Base-by-base conservation (phyloP, 2,329 filamentous ascomycete genomes). In the Graphilbum fragrans region DNA sequence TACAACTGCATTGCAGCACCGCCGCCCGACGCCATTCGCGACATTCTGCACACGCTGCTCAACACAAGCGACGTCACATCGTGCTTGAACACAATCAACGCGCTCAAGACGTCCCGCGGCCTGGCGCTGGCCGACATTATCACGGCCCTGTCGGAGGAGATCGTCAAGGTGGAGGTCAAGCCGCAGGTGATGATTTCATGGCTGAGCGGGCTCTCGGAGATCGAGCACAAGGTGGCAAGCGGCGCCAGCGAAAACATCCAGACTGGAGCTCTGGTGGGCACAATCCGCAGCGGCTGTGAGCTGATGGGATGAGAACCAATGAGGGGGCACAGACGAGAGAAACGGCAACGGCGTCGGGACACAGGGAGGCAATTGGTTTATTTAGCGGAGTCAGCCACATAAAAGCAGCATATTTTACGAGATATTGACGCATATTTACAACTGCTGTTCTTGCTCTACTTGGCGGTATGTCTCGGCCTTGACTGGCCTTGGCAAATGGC, bases 1-100 rank as follows among this genome's bases (percentile, higher is more conserved):
- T 98, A 95, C 69, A 88, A 87, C 61, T 98, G 92, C 61, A 94
- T 98, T 56, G 92, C 92, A 9, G 90, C 90, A 2, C 92, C 92
- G 4, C 88, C 93, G 50, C 92, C 92, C 1, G 77, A 81, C 20
- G 90, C 94, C 53, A 86, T 96, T 55, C 72, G 76, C 49, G 77
- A 83, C 52, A 96, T 98, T 41, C 70, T 88, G 50, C 74, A 82
- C 49, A 94, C 86, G 1, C 70, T 98, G 25, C 73, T 96, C 22
- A 79, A 74, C 41, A 95, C 85, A 2, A 75, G 78, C 41, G 90
- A 98, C 55, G 84, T 98, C 38, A 93, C 84, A 2, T 86, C 84
- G 27, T 95, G 90, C 56, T 69, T 98, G 38, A 80, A 76, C 44
- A 94, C 86, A 0, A 80, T 98, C 60, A 92, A 92, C 56, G 78